Percentiles rank a stretch among this genome's conserved stretches.
Evolutionary conservation across 441 rosid genomes (phyloP).

Genomic region (Isatis lusitanica): DNA sequence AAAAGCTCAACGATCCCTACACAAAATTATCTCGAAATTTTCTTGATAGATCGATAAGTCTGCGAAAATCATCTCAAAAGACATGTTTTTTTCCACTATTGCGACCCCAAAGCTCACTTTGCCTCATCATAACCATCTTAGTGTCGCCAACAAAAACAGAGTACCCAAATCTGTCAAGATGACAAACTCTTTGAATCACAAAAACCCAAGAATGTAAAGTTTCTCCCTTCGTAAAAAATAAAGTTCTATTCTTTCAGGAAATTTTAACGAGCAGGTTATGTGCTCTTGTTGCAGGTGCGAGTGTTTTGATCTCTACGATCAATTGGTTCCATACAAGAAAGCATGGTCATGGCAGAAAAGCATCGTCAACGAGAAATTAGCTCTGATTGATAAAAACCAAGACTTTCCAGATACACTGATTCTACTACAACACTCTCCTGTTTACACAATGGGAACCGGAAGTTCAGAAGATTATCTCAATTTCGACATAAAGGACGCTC

Average conservation of each 20-base stretch:
- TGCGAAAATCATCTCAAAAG: neutral
- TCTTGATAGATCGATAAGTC: neutral
- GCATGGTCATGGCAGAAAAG: conserved; percentile 77
- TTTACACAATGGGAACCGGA: conserved; percentile 70
- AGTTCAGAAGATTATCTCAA: conserved; percentile 58
- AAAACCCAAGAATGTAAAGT: conserved; percentile 22
- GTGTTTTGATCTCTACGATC: conserved; percentile 34
- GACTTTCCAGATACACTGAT: conserved; percentile 66
- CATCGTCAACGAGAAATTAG: conserved; percentile 55
- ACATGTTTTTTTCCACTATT: neutral
- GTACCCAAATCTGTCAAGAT: conserved; percentile 18
- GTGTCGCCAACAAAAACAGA: neutral
- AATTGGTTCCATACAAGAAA: conserved; percentile 40
- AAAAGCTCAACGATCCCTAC: neutral
- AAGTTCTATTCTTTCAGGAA: neutral
- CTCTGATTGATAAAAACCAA: conserved; percentile 44
- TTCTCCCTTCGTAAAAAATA: neutral
- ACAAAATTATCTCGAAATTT: neutral
- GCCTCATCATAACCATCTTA: conserved; percentile 7
- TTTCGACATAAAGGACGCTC: conserved; percentile 63
- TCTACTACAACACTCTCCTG: conserved; percentile 64
- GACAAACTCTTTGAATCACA: conserved; percentile 3
- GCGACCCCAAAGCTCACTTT: neutral
- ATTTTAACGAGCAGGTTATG: neutral
- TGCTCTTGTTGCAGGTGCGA: conserved; percentile 29